A percentile compares a stretch with the other conserved stretches of the same genome.
Conservation (phyloP, 768 basidiomycete genomes). For the Termitomyces heimii region DNA sequence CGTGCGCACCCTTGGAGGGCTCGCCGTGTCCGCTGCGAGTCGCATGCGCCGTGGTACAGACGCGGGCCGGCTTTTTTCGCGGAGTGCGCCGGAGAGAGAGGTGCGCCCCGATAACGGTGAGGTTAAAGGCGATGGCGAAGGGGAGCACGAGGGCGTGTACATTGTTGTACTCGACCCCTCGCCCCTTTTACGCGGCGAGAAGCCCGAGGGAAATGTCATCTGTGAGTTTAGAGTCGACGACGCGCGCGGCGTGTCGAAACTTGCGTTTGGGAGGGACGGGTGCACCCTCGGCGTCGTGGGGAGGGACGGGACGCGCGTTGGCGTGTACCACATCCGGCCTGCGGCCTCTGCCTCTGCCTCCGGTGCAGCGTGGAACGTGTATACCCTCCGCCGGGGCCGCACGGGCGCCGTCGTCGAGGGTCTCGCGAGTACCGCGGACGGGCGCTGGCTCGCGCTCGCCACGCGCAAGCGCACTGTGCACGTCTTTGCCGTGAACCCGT, state of each 20-base stretch:
- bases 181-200: constrained; percentile 13
- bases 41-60: constrained; percentile 16
- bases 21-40: constrained; percentile 48
- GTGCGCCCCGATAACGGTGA: constrained; percentile 1
- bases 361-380: constrained; percentile 41
- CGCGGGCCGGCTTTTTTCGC: constrained; percentile 41
- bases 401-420: constrained; percentile 61
- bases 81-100: constrained; percentile 51
- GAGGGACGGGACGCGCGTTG: constrained; percentile 49
- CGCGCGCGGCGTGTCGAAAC: constrained; percentile 34
- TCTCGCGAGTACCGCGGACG: constrained; percentile 49
- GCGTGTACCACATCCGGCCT: constrained; percentile 37
- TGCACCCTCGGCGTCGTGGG: constrained; percentile 43
- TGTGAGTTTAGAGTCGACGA: constrained; percentile 31
- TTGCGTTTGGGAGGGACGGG: constrained; percentile 51
- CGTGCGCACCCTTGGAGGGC: constrained; percentile 56
- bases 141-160: neutral
- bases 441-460: constrained; percentile 65
- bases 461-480: constrained; percentile 62
- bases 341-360: constrained; percentile 15
- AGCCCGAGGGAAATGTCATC: constrained; percentile 22
- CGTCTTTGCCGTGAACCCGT: constrained; percentile 72
- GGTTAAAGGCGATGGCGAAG: constrained; percentile 12
- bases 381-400: constrained; percentile 64
- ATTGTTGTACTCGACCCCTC: constrained; percentile 54